Conservation (phyloP, 2,329 filamentous ascomycete genomes). For the Fusarium nygamai region DNA sequence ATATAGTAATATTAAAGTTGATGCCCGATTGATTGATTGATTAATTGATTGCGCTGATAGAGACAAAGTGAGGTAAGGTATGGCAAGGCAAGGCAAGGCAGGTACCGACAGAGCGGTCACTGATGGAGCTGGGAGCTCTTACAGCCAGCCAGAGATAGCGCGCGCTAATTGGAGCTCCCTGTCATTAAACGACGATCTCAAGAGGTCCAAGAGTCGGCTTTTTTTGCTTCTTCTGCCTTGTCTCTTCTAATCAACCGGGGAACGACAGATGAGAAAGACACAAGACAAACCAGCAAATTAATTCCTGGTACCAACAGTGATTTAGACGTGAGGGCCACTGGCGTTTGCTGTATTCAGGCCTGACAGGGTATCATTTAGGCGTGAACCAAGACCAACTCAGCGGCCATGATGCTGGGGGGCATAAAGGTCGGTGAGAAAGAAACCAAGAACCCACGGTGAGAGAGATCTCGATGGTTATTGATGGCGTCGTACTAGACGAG, state of each 20-base stretch:
- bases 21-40: background rate
- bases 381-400: conserved; percentile 3
- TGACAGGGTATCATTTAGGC: background rate
- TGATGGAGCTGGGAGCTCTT: conserved; percentile 17
- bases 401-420: background rate
- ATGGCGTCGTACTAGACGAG: conserved; percentile 4
- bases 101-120: conserved; percentile 36
- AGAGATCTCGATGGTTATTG: conserved; percentile 8
- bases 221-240: conserved; percentile 6
- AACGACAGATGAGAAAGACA: conserved; percentile 22
- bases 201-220: conserved; percentile 5
- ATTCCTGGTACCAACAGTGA: background rate
- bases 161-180: conserved; percentile 33
- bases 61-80: background rate
- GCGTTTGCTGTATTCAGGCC: background rate
- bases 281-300: conserved; percentile 10
- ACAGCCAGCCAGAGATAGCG: conserved; percentile 24
- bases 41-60: background rate
- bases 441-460: background rate
- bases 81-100: background rate
- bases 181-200: conserved; percentile 21
- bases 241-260: background rate
- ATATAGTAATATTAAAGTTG: background rate
- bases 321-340: background rate
- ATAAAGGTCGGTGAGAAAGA: conserved; percentile 22